Conservation (phyloP, 345 rosid genomes). For the Eucalyptus sideroxylon region DNA sequence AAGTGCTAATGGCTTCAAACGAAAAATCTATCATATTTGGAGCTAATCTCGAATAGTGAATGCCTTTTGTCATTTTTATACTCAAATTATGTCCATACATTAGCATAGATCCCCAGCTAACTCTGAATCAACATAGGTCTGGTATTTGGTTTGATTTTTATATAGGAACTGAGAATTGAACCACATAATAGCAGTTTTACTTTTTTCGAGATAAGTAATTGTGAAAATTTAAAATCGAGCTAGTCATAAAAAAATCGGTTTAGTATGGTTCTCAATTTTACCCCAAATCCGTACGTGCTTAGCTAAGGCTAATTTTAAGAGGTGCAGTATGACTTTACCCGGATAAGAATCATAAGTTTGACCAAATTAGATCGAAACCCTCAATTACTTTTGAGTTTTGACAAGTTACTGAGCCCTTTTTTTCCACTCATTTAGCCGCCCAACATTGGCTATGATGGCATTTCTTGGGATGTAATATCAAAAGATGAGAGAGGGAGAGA, state of each 20-base stretch:
- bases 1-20: not conserved
- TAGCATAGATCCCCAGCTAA: not conserved
- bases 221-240: accelerated
- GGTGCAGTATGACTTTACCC: not conserved
- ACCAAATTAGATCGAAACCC: not conserved
- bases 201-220: no score
- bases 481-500: not conserved
- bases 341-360: not conserved
- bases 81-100: not conserved
- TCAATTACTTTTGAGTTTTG: not conserved
- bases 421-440: not conserved
- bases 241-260: accelerated
- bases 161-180: not conserved
- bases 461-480: not conserved
- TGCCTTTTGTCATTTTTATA: not conserved
- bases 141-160: no score
- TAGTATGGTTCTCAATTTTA: not conserved
- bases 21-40: not conserved
- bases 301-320: not conserved
- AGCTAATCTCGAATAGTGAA: not conserved
- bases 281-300: not conserved
- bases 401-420: not conserved
- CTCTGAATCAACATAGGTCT: no score
- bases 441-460: not conserved
- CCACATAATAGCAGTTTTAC: accelerated